These are phyloP conservation scores for Musa acuminata DNA, from an alignment of 176 grass and related monocot species.

Conservation along the genomic window DNA sequence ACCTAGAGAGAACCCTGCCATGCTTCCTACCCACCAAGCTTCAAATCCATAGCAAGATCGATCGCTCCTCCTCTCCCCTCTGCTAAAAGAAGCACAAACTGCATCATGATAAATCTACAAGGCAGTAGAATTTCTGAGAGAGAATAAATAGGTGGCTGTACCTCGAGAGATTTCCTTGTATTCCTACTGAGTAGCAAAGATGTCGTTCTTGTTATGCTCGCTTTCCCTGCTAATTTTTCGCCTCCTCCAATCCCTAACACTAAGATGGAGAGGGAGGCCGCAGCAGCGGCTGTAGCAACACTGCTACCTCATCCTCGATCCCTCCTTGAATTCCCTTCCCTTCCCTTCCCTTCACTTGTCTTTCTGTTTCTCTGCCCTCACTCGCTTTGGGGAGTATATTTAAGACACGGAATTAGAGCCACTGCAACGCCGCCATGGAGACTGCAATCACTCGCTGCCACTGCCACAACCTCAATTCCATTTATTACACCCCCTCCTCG, in stretches of 20 bases:
- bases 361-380: background rate
- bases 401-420: slow-evolving; percentile 24
- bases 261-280: slow-evolving; percentile 1
- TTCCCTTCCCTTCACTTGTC: background rate
- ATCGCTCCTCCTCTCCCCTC: background rate
- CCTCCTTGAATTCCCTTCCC: background rate
- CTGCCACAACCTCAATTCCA: slow-evolving; percentile 21
- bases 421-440: slow-evolving; percentile 28
- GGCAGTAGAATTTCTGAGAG: background rate
- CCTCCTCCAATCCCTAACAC: background rate
- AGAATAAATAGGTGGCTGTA: no score
- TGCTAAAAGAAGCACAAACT: background rate
- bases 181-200: no score
- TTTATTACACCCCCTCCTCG: slow-evolving; percentile 16
- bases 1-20: slow-evolving; percentile 92
- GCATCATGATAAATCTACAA: background rate
- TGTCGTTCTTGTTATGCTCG: no score
- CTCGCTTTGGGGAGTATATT: slow-evolving; percentile 15
- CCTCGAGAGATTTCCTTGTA: no score
- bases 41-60: slow-evolving; percentile 12
- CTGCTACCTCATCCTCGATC: background rate
- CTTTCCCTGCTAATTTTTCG: background rate
- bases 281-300: slow-evolving; percentile 1
- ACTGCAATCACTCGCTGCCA: slow-evolving; percentile 16
- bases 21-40: slow-evolving; percentile 23